Evolutionary conservation across 163 green algal species (phyloP), one percentile per base, ranked within the genome.

Genomic region (Chlamydomonas reinhardtii): DNA sequence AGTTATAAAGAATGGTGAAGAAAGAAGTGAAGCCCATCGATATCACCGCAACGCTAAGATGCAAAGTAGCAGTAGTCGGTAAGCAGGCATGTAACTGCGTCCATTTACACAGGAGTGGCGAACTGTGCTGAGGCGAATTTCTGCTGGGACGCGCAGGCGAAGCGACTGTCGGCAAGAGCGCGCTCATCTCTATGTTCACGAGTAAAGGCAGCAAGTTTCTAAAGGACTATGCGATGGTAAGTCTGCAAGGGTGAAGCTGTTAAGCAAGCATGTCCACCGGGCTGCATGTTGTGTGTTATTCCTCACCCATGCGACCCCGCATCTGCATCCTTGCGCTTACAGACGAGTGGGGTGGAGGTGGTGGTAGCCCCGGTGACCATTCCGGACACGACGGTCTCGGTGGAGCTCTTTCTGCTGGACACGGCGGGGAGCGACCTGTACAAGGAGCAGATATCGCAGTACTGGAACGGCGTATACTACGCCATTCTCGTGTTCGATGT

Each of bases 401-500:
- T 90, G 32, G 90, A 93, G 69, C 75, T 93, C 20, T 91, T 86
- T 48, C 75, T 93, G 0, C 71, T 89, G 32, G 90, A 93, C 76
- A 91, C 90, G 24, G 65, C 87, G 32, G 90, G 90, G 24, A 90
- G 56, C 64, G 87, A 91, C 20, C 73, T 93, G 15, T 89, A 88
- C 73, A 90, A 83, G 48, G 71, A 82, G 17, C 64, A 87, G 48
- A 72, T 87, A 77, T 81, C 77, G 3, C 76, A 88, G n/a, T 85
- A 89, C 43, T 93, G 90, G 90, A 91, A 93, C 78, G 90, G 90
- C 65, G 82, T 93, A 12, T 93, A 93, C 84, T 89, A 91, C 35
- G 90, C 90, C 61, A 87, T 91, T 2, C 72, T 93, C 0, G 90
- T 93, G 27, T 93, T 89, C 73, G 87, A 91, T 25, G 76, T 93